phyloP scores from a whole-genome alignment of 2,329 filamentous ascomycete genomes.

The Pseudogymnoascus sp. region DNA sequence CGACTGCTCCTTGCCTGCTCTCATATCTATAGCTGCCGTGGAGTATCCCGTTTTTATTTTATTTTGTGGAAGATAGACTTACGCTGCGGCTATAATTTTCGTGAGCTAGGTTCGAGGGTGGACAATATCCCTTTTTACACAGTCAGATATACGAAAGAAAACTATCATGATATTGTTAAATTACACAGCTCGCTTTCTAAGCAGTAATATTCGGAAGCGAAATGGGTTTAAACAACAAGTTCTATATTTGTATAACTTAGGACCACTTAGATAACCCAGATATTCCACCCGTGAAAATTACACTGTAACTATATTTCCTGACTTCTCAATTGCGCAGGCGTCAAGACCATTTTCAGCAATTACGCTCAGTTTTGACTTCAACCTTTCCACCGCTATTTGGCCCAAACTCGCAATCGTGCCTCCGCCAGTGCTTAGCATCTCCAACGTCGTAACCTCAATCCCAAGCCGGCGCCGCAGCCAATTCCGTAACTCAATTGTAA shows the following conservation, averaged over 20 bases:
- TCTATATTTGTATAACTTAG: neutral
- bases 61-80: neutral
- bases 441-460: neutral
- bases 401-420: neutral
- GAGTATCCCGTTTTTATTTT: neutral
- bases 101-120: neutral
- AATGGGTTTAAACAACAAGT: neutral
- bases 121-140: neutral
- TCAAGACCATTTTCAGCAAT: neutral
- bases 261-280: neutral
- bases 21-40: neutral
- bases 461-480: conserved; percentile 13
- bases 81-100: neutral
- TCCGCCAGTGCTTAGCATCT: neutral
- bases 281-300: neutral
- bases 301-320: neutral
- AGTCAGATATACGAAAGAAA: neutral
- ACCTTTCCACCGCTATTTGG: neutral
- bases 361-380: neutral
- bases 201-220: neutral
- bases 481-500: conserved; percentile 17
- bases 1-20: neutral
- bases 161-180: neutral
- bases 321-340: neutral
- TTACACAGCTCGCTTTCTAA: neutral